These are phyloP conservation scores for Teratosphaeria zuluensis DNA, from an alignment of 2,329 filamentous ascomycete genomes.

Conservation along the genomic window DNA sequence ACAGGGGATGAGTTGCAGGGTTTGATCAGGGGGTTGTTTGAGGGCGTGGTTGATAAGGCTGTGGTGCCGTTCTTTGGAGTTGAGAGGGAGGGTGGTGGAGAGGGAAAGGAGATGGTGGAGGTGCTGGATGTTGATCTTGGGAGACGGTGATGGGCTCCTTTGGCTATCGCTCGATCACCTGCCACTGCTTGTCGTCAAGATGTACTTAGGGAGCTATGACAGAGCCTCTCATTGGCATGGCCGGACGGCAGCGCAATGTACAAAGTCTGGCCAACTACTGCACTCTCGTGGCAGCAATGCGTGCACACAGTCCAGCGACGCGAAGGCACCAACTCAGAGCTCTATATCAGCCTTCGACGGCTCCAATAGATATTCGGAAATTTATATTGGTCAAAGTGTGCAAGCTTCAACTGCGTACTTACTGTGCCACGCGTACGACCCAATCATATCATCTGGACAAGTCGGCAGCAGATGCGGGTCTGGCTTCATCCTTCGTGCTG, in stretches of 20 bases:
- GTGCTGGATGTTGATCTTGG: slow-evolving; percentile 41
- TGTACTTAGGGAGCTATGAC: too few species aligned
- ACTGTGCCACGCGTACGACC: not conserved
- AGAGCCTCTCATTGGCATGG: too few species aligned
- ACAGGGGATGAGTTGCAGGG: slow-evolving; percentile 65
- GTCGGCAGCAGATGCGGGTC: not conserved
- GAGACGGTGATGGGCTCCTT: slow-evolving; percentile 10
- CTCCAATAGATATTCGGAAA: too few species aligned
- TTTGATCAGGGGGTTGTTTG: slow-evolving; percentile 68
- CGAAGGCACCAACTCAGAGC: too few species aligned
- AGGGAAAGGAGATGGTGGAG: slow-evolving; percentile 25
- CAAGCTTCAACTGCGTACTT: not conserved
- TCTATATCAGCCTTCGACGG: too few species aligned
- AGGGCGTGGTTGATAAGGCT: slow-evolving; percentile 57
- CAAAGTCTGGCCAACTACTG: too few species aligned
- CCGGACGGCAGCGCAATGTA: too few species aligned
- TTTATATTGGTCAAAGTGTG: too few species aligned
- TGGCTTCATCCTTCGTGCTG: not conserved
- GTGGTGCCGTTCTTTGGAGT: slow-evolving; percentile 59
- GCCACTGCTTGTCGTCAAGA: too few species aligned
- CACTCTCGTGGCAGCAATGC: too few species aligned
- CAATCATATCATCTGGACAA: not conserved
- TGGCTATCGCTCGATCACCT: too few species aligned
- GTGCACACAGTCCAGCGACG: too few species aligned
- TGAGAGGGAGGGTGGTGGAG: not conserved